phyloP scores from a whole-genome alignment of 176 grass and related monocot species.

The Secale cereale region DNA sequence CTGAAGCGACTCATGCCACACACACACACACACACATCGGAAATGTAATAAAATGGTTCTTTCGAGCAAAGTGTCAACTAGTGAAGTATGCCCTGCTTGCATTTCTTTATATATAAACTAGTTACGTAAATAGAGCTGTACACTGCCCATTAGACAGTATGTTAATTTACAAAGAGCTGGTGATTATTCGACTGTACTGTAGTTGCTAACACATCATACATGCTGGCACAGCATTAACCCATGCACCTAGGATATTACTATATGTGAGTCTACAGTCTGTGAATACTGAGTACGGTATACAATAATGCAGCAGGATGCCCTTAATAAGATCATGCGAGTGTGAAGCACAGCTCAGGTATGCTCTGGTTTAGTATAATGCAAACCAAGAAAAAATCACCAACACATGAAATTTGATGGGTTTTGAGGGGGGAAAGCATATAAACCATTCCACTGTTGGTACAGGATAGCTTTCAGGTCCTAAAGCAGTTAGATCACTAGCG shows the following conservation, averaged over 20 bases:
- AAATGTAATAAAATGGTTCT: constrained; percentile 20
- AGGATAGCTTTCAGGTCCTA: not conserved
- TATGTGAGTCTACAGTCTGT: not conserved
- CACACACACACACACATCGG: not conserved
- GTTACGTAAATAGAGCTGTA: not conserved
- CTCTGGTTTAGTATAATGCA: not conserved
- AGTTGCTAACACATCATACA: not conserved
- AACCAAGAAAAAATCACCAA: not conserved
- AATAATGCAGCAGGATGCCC: not conserved
- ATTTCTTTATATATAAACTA: constrained; percentile 5
- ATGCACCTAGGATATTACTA: constrained; percentile 6
- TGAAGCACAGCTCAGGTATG: not conserved
- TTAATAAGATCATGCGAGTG: not conserved
- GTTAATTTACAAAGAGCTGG: not conserved
- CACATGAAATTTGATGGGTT: constrained; percentile 5
- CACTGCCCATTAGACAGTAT: not conserved
- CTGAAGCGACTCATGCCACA: not conserved
- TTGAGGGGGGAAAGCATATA: not conserved
- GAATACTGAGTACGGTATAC: not conserved
- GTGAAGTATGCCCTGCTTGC: not conserved
- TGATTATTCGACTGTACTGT: not conserved
- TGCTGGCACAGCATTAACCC: not conserved
- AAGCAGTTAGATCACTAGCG: not conserved
- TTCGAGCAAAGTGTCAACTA: constrained; percentile 8
- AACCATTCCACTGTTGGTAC: not conserved